phyloP scores from a whole-genome alignment of 2,329 filamentous ascomycete species.

The Sphaerulina populicola region DNA sequence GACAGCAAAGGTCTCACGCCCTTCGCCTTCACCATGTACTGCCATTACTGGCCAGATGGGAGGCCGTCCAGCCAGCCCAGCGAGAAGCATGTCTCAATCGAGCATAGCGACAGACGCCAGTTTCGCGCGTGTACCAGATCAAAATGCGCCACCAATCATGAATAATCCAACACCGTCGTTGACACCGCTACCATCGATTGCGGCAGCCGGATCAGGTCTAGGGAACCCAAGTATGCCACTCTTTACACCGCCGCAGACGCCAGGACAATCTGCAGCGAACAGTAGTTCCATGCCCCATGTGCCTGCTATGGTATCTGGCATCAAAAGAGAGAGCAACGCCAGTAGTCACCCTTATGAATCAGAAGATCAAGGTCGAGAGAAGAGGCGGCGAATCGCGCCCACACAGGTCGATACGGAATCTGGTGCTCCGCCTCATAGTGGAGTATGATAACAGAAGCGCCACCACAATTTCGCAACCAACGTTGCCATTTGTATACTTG shows the following conservation, averaged over 20 bases:
- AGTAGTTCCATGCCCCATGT: conserved; percentile 5
- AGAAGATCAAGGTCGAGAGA: conserved; percentile 34
- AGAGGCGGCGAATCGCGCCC: conserved; percentile 41
- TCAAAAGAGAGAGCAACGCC: conserved; percentile 28
- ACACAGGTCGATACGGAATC: conserved; percentile 32
- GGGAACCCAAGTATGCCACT: conserved; percentile 50
- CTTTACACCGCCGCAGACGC: conserved; percentile 85
- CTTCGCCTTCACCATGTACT: conserved; percentile 50
- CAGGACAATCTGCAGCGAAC: conserved; percentile 39
- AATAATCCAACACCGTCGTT: conserved; percentile 31
- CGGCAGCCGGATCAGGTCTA: conserved; percentile 31
- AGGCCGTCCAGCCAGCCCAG: conserved; percentile 63
- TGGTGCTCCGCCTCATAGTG: background rate
- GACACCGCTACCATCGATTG: conserved; percentile 30
- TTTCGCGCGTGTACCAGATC: conserved; percentile 39
- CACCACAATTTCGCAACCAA: background rate
- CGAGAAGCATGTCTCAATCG: conserved; percentile 76
- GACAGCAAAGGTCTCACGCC: conserved; percentile 28
- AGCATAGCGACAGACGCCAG: conserved; percentile 61
- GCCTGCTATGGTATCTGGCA: conserved; percentile 13
- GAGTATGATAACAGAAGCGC: background rate
- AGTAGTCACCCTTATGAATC: conserved; percentile 30
- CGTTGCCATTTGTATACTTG: conserved; percentile 6
- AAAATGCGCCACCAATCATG: conserved; percentile 32
- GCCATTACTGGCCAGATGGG: conserved; percentile 12